These are phyloP conservation scores for Suillus decipiens DNA, from an alignment of 768 basidiomycete species.

Conservation along the genomic window DNA sequence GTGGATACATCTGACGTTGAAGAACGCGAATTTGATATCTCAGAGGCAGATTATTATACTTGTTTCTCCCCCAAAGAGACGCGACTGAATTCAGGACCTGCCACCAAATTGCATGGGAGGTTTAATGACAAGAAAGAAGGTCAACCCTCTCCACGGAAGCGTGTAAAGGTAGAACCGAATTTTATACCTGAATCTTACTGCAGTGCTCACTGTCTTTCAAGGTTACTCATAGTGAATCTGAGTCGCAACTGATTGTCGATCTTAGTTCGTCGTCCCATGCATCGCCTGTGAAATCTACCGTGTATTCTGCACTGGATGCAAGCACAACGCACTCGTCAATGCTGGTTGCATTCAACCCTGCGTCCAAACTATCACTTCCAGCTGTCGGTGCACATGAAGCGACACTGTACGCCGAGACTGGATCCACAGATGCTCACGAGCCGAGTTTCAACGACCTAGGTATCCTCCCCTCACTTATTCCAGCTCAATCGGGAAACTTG, in stretches of 20 bases:
- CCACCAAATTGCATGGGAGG: background rate
- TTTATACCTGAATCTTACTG: background rate
- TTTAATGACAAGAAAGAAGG: conserved; percentile 17
- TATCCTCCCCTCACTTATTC: no score
- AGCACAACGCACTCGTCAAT: conserved; percentile 1
- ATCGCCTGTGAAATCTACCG: conserved; percentile 6
- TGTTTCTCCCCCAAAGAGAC: conserved; percentile 3
- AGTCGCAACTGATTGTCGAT: background rate
- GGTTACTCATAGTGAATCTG: conserved; percentile 18
- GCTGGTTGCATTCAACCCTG: background rate
- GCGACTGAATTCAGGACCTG: background rate
- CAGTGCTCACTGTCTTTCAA: conserved; percentile 19
- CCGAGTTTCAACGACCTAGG: background rate
- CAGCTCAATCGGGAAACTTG: background rate
- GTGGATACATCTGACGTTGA: conserved; percentile 68
- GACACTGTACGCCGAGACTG: background rate
- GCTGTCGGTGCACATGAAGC: background rate
- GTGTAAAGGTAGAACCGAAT: conserved; percentile 33
- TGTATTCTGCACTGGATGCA: background rate
- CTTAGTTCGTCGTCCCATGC: background rate
- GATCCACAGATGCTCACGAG: background rate
- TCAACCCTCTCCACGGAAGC: conserved; percentile 37
- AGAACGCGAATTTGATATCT: conserved; percentile 47
- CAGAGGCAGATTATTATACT: conserved; percentile 13
- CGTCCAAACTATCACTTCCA: background rate